Evolutionary conservation across 441 rosid species (phyloP).

Genomic region (Pelargonium australe): DNA sequence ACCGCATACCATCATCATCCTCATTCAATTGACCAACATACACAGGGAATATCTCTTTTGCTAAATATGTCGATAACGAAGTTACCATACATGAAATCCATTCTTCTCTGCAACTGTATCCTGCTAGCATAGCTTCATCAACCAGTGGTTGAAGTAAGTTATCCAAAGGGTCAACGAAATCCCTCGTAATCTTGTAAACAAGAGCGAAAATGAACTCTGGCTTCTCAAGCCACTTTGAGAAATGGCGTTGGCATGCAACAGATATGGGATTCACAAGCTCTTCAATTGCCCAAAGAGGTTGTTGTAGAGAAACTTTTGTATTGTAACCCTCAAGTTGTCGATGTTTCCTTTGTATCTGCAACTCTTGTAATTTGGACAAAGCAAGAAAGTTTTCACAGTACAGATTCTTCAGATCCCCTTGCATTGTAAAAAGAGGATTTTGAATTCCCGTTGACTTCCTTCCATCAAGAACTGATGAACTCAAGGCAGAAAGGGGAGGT

Average conservation of each 20-base stretch:
- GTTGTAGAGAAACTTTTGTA: slow-evolving; percentile 55
- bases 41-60: slow-evolving; percentile 62
- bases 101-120: slow-evolving; percentile 92
- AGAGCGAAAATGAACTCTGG: slow-evolving; percentile 85
- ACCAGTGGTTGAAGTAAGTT: slow-evolving; percentile 88
- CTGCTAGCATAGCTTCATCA: slow-evolving; percentile 75
- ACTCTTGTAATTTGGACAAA: slow-evolving; percentile 66
- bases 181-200: slow-evolving; percentile 71
- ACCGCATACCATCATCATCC: slow-evolving; percentile 31
- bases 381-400: slow-evolving; percentile 80
- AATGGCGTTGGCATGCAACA: slow-evolving; percentile 63
- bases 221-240: slow-evolving; percentile 69
- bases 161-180: slow-evolving; percentile 83
- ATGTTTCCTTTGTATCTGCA: slow-evolving; percentile 74
- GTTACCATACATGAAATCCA: slow-evolving; percentile 86
- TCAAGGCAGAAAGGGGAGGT: slow-evolving; percentile 56
- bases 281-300: slow-evolving; percentile 94
- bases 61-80: slow-evolving; percentile 60
- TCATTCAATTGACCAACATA: slow-evolving; percentile 55
- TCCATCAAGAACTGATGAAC: slow-evolving; percentile 43
- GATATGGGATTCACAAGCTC: slow-evolving; percentile 84
- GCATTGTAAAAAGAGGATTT: slow-evolving; percentile 76
- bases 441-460: slow-evolving; percentile 38
- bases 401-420: slow-evolving; percentile 58
- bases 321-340: slow-evolving; percentile 71